Base-by-base conservation (phyloP, 1,139 yeast species). In the Zygosaccharomyces pseudobailii region DNA sequence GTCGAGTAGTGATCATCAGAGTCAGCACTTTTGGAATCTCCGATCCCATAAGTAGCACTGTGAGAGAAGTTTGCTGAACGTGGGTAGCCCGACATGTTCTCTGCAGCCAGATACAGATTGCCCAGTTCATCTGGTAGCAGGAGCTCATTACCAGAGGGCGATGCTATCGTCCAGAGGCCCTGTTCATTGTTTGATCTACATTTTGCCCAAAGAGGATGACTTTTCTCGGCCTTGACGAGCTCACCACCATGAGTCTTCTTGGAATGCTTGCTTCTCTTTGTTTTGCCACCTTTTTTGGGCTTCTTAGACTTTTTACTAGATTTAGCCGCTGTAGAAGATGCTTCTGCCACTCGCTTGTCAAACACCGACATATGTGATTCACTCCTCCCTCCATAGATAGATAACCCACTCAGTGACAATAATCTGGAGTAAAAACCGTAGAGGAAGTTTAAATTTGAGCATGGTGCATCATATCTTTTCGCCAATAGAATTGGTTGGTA, bases 401-500 rank as follows among this genome's bases (percentile, higher is more conserved):
- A 56, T 36, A 59, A 36, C 17, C 66, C 60, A 52, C 59, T 55
- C 23, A 57, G 25, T 21, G 57, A 54, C 42, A 59, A 46, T 25
- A 62, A 49, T 31, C 61, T 55, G 7, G 59, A 53, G 47, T 61
- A 63, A 39, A 62, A 61, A 0, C 62, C 62, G 46, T 46, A 59
- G 13, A 63, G 53, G 44, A 60, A 62, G 34, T 58, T 59, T 24
- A 63, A 42, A 36, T 59, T 59, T 34, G 61, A 52, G 33, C 53
- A 55, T 17, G 51, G 40, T 4, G 54, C 49, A 5, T 49, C 48
- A 43, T 54, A 59, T 32, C 42, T 54, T 23, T 54, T 55, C 2
- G 62, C 63, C 23, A 62, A 40, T 5, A 50, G 31, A 7, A 60
- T 50, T 3, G 64, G 61, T 43, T 62, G 66, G 17, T 55, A 50